phyloP scores from a whole-genome alignment of 148 eudicot species.

The Spergularia marina region DNA sequence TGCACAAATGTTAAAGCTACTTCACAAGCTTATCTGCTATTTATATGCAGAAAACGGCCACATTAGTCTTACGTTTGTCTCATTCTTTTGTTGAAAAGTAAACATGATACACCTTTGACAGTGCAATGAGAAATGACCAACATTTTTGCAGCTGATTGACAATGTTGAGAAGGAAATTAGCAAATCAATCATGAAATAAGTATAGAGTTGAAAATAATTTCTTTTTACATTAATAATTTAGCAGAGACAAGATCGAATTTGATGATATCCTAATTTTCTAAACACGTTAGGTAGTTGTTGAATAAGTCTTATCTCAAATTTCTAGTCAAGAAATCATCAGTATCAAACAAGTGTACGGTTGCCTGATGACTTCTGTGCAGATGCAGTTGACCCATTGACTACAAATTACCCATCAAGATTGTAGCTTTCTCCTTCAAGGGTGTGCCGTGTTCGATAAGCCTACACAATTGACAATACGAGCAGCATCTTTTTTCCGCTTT shows the following conservation, averaged over 20 bases:
- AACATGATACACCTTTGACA: neutral
- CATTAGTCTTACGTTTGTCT: neutral
- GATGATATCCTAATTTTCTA: neutral
- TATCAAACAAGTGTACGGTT: too few relatives aligned
- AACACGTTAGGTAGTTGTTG: too few relatives aligned
- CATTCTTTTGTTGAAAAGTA: too few relatives aligned
- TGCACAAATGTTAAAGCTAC: neutral
- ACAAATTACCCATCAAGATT: too few relatives aligned
- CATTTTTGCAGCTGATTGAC: neutral
- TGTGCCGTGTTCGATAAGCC: too few relatives aligned
- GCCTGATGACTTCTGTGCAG: too few relatives aligned
- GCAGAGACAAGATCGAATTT: neutral
- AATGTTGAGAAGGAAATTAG: neutral
- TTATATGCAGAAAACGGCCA: constrained; percentile 16
- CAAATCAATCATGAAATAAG: neutral
- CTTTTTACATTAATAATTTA: neutral
- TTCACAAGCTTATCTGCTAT: neutral
- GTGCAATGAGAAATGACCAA: neutral
- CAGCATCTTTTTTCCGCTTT: too few relatives aligned
- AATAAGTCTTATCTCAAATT: too few relatives aligned
- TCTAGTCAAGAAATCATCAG: too few relatives aligned
- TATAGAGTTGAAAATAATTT: neutral
- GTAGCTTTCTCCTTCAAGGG: too few relatives aligned
- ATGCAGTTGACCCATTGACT: too few relatives aligned
- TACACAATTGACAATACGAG: too few relatives aligned